phyloP scores from a whole-genome alignment of 768 basidiomycete genomes.

The Leccinellum albellum region DNA sequence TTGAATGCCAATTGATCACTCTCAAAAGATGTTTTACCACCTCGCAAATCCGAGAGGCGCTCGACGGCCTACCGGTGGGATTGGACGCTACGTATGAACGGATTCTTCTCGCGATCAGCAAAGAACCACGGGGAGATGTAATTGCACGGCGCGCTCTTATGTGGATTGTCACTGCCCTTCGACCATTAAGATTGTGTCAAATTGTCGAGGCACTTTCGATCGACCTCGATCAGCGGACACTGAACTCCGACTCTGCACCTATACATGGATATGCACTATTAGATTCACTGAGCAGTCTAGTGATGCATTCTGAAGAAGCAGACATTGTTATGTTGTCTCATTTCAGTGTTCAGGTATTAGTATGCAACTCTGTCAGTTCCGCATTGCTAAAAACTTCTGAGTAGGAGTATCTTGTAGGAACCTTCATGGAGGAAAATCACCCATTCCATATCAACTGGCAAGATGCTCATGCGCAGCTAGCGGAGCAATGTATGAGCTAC shows the following conservation, averaged over 20 bases:
- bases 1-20: background rate
- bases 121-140: background rate
- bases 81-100: background rate
- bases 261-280: background rate
- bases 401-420: background rate
- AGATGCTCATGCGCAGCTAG: background rate
- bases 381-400: background rate
- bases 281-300: background rate
- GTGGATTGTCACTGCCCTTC: background rate
- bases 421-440: rapidly evolving
- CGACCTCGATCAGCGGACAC: background rate
- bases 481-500: background rate
- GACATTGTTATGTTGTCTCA: background rate
- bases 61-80: background rate
- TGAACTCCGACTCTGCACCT: background rate
- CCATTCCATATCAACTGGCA: background rate
- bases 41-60: background rate
- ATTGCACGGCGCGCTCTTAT: background rate
- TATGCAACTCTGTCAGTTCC: background rate
- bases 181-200: background rate
- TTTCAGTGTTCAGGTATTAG: background rate
- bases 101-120: background rate
- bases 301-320: background rate
- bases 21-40: background rate
- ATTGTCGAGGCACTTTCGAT: background rate